Percentiles rank a stretch among this genome's conserved stretches.
phyloP scores from a whole-genome alignment of 108 stramenopile species.

The Skeletonema marinoi region DNA sequence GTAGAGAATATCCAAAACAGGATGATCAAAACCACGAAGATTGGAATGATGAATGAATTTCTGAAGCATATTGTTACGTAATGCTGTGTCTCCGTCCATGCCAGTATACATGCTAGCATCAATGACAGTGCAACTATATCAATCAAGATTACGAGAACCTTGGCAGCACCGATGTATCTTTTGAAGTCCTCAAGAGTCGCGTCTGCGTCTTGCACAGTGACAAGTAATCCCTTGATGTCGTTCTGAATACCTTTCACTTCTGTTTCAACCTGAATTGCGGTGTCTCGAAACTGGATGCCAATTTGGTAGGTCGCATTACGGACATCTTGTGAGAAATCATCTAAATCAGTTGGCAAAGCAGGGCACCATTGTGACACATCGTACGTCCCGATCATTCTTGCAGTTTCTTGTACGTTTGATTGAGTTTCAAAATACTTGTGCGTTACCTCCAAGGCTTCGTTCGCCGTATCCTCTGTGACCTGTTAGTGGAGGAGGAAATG shows the following conservation, averaged over 20 bases:
- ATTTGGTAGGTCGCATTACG: conserved; percentile 20
- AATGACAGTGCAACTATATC: conserved; percentile 19
- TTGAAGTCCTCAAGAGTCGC: conserved; percentile 20
- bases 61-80: conserved; percentile 6
- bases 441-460: conserved; percentile 4
- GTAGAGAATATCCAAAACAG: conserved; percentile 39
- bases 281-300: conserved; percentile 18
- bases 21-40: conserved; percentile 22
- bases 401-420: conserved; percentile 24
- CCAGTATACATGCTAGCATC: conserved; percentile 24
- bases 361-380: conserved; percentile 25
- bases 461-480: conserved; percentile 9
- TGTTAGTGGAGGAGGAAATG: background rate
- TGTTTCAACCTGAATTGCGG: conserved; percentile 20
- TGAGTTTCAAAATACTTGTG: conserved; percentile 18
- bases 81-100: conserved; percentile 28
- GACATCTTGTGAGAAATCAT: conserved; percentile 10
- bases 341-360: background rate
- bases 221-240: conserved; percentile 10
- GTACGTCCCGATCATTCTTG: conserved; percentile 25
- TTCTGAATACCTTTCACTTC: conserved; percentile 19
- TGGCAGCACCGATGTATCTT: conserved; percentile 19
- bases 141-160: conserved; percentile 32
- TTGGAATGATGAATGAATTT: conserved; percentile 19
- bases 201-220: conserved; percentile 2